Base-by-base conservation (phyloP, 768 basidiomycete genomes). In the Termitomyces sp. region DNA sequence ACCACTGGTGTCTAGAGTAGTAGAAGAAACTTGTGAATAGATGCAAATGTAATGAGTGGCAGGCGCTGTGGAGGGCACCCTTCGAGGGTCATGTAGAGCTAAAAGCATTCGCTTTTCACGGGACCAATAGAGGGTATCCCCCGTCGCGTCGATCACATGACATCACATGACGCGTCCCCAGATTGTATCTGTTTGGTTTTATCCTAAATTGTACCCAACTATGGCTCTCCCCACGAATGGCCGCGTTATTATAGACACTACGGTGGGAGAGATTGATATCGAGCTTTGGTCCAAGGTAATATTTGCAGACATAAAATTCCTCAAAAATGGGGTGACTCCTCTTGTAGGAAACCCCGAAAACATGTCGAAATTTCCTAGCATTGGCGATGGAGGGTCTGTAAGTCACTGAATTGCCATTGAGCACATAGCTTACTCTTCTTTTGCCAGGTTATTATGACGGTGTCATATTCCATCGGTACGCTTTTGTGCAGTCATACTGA, bases 271-370 rank as follows among this genome's bases (percentile, higher is more conserved):
- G 73, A 79, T 89, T 23, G 87, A 96, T 63, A 85, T 97, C 25
- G 94, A 97, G 66, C 76, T 96, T 52, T 98, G 93, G 94, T 84
- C 93, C 16, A 96, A 92, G 78, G 91, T 89, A 58, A n/a, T 44
- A 21, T 23, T 7, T 39, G n/a, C 21, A 16, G 35, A 25, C 21
- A 59, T 44, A 59, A 19, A 49, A 50, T 43, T 14, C 11, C 17
- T 17, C 7, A 25, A 44, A 47, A 46, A 37, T 14, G 34, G 34
- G 27, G 43, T 17, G 14, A 52, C 34, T 30, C 5, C 5, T 23
- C 14, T 34, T 39, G 40, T 61, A 92, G 85, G 96, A 98, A 85
- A 85, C 92, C 21, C 97, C 97, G 0, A 94, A 91, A 77, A 78
- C 97, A 70, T 95, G 92, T 68, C 82, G 95, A 46, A 95, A 95